Evolutionary conservation across 1,284 basidiomycete species (phyloP), one percentile per base, ranked within the genome.

Genomic region (Schizophyllum commune): DNA sequence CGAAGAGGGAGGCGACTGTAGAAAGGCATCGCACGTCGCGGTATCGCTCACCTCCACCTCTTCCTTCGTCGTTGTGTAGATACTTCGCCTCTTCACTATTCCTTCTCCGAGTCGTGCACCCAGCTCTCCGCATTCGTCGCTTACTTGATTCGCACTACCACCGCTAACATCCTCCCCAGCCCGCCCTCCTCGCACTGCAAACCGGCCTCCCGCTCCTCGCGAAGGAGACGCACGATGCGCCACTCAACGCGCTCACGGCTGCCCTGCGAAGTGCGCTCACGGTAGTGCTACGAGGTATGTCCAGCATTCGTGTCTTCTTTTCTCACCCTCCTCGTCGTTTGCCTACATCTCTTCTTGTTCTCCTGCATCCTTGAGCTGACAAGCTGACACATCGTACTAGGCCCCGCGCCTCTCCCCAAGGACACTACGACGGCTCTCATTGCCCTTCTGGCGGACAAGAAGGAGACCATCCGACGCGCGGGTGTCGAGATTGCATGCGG

Each of bases 211-310:
- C 81, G 0, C 75, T 96, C 4, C 75, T 95, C 51, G 75, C 83
- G 3, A 96, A 96, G 72, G 94, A 96, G 70, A 83, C 84, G 4
- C 83, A 85, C 65, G 93, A 95, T 60, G 69, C 74, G 0, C 86
- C 88, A 0, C 77, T 85, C 1, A 65, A 77, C 0, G 78, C 81
- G 0, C 77, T 94, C 4, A 78, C 81, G 0, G 70, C 73, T 0
- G 80, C 84, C 0, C 72, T 95, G 6, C 72, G 81, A 0, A 66
- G 73, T 0, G 92, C 95, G 69, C 73, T 95, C 7, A 72, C 72
- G 0, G 78, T 79, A 62, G 70, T 85, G 3, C 74, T 94, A 5
- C 72, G 69, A 5, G 71, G 74, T 1, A 74, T 78, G 39, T 69
- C 72, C 1, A 0, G 79, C 85, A 5, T 72, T 79, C 0, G 72